Evolutionary conservation across 306 rosid genomes (phyloP).

Genomic region (Citrullus colocynthis): DNA sequence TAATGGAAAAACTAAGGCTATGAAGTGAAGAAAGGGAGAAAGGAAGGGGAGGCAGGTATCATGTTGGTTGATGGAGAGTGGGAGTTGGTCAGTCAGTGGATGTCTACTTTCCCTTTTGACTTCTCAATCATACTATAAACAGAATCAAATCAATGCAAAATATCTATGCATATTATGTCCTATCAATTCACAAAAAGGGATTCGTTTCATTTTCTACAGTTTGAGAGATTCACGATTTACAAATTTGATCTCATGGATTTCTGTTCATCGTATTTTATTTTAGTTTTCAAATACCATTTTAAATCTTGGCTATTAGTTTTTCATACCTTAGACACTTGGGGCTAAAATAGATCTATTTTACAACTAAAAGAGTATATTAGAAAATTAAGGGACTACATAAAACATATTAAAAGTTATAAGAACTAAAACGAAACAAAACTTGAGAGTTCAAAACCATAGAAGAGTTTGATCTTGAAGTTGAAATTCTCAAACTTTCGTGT

Average conservation of each 20-base stretch:
- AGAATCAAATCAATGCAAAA: not conserved
- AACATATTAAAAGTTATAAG: not conserved
- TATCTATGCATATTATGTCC: not conserved
- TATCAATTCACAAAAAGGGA: not conserved
- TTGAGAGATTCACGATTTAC: not conserved
- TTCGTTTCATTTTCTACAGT: not conserved
- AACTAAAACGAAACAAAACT: not conserved
- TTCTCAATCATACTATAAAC: not conserved
- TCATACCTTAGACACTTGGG: no score
- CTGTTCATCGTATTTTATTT: not conserved
- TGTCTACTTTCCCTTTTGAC: conserved; percentile 2
- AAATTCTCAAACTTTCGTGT: not conserved
- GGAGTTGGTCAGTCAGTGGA: conserved; percentile 10
- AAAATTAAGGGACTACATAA: not conserved
- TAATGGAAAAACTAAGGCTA: not conserved
- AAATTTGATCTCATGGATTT: not conserved
- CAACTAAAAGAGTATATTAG: not conserved
- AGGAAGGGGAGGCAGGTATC: not conserved
- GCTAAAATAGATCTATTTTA: no score
- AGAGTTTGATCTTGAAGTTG: not conserved
- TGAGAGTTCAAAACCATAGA: not conserved
- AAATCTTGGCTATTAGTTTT: no score
- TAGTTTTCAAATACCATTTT: not conserved
- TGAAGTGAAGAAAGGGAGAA: not conserved
- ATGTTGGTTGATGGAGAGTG: conserved; percentile 11